Conservation (phyloP, 805 yeast genomes). For the Yarrowia alimentaria region DNA sequence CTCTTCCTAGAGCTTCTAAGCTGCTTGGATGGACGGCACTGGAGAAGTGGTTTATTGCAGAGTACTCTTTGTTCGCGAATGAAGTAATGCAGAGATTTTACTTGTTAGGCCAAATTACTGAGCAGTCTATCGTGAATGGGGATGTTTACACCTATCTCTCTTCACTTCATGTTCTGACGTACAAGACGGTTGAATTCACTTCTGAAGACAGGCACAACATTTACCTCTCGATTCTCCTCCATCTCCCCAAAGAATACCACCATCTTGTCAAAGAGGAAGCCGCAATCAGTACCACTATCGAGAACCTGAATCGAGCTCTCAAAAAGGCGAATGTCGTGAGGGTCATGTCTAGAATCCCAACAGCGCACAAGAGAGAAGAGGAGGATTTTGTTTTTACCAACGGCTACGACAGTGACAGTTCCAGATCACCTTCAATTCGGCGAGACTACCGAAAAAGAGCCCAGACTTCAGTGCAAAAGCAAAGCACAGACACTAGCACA, state of each 20-base stretch:
- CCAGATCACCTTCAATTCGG: conserved; percentile 8
- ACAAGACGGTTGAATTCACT: background rate
- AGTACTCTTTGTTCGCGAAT: conserved; percentile 1
- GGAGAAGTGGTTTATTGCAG: background rate
- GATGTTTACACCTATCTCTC: background rate
- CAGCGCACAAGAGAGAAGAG: too few species aligned
- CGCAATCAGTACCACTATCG: background rate
- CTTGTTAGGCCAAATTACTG: background rate
- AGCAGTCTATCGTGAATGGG: background rate
- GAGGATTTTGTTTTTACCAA: too few species aligned
- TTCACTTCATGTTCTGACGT: background rate
- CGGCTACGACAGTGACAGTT: conserved; percentile 19
- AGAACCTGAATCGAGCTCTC: background rate
- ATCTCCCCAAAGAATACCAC: conserved; percentile 5
- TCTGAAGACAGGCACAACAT: background rate
- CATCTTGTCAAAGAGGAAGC: background rate
- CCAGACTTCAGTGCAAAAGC: too few species aligned
- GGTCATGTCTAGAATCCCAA: background rate
- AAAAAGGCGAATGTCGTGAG: conserved; percentile 12
- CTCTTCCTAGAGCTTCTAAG: background rate
- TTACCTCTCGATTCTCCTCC: background rate
- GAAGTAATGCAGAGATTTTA: background rate
- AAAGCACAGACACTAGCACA: too few species aligned
- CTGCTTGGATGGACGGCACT: background rate
- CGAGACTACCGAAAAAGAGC: too few species aligned